Evolutionary conservation across 108 stramenopile genomes (phyloP).

Genomic region (Cyclostephanos tholiformis): DNA sequence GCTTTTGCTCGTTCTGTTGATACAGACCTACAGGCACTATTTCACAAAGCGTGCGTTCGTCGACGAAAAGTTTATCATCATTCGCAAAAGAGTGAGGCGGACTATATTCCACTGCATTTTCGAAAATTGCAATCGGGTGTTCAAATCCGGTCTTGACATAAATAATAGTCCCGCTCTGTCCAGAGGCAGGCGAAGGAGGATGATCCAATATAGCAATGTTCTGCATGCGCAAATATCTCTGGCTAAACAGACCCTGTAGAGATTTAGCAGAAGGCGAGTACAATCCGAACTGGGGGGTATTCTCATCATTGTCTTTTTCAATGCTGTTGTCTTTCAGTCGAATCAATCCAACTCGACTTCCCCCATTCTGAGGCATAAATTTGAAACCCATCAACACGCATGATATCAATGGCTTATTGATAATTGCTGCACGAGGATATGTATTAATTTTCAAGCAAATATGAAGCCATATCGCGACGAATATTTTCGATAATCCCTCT

Average conservation of each 20-base stretch:
- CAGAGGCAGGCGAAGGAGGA: not conserved
- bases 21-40: not conserved
- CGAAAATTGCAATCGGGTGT: conserved; percentile 38
- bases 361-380: conserved; percentile 46
- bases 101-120: conserved; percentile 32
- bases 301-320: too few relatives aligned
- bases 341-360: conserved; percentile 30
- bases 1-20: not conserved
- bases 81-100: too few relatives aligned
- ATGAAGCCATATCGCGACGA: conserved; percentile 49
- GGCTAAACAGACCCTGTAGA: conserved; percentile 38
- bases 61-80: not conserved
- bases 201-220: conserved; percentile 40
- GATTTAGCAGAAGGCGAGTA: conserved; percentile 39
- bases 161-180: conserved; percentile 11
- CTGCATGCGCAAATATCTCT: conserved; percentile 30
- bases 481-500: conserved; percentile 43
- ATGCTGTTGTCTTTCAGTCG: conserved; percentile 27
- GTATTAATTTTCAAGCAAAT: conserved; percentile 36
- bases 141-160: conserved; percentile 42
- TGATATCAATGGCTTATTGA: conserved; percentile 53
- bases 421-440: conserved; percentile 50
- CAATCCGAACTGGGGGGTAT: conserved; percentile 25
- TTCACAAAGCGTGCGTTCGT: not conserved
- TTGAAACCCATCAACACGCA: conserved; percentile 41